Conservation (phyloP, 768 basidiomycete genomes). For the Tylopilus subfusipes region DNA sequence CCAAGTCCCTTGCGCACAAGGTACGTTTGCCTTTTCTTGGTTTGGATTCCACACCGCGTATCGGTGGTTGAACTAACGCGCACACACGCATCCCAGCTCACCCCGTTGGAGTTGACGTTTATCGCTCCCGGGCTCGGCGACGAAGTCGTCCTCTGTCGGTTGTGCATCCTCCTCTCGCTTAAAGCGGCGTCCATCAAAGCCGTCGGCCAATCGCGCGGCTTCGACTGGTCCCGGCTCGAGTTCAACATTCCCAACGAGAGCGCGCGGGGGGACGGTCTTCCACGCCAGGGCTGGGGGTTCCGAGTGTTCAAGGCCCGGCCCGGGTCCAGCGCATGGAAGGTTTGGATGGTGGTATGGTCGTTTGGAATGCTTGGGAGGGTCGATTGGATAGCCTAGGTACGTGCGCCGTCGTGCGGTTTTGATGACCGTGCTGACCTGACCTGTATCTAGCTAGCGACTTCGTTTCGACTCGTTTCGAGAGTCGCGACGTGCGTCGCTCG, state of each 20-base stretch:
- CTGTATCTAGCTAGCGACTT: no score
- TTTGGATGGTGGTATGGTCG: constrained; percentile 45
- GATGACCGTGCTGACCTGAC: no score
- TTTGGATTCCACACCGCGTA: not conserved
- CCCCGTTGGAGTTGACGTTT: constrained; percentile 49
- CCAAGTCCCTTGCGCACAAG: constrained; percentile 73
- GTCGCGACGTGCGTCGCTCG: no score
- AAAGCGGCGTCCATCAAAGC: constrained; percentile 83
- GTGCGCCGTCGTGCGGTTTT: no score
- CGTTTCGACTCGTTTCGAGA: no score
- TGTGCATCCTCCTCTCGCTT: constrained; percentile 74
- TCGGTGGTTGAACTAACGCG: not conserved
- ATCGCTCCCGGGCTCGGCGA: constrained; percentile 51
- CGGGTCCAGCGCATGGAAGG: constrained; percentile 57
- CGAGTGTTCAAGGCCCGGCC: constrained; percentile 72
- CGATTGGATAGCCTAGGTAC: no score
- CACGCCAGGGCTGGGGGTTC: constrained; percentile 84
- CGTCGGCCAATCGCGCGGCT: constrained; percentile 75
- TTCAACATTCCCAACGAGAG: constrained; percentile 67
- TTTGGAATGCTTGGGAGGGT: no score
- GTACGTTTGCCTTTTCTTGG: constrained; percentile 35
- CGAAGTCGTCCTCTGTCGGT: constrained; percentile 64
- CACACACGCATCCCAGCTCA: constrained; percentile 31
- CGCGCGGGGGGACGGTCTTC: constrained; percentile 64
- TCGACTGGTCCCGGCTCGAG: constrained; percentile 79